Percentiles rank a stretch among this genome's conserved stretches.
These are phyloP conservation scores for Puccinia polysora DNA, from an alignment of 1,284 basidiomycete species.

Conservation along the genomic window DNA sequence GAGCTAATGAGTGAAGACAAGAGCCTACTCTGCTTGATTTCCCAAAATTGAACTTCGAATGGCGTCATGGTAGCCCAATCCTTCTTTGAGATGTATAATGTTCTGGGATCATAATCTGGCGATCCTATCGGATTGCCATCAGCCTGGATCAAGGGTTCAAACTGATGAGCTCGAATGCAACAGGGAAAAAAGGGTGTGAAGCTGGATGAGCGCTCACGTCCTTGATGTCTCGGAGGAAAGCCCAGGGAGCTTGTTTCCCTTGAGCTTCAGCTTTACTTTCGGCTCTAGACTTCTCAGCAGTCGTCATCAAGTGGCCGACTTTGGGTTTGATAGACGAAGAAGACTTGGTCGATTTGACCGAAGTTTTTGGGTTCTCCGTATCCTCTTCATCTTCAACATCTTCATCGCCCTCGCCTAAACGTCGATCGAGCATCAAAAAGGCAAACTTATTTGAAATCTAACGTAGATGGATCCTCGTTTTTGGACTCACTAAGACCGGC, in stretches of 20 bases:
- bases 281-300: slow-evolving; percentile 13
- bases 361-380: neutral
- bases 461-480: neutral
- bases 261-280: slow-evolving; percentile 1
- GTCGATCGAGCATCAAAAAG: neutral
- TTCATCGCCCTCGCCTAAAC: slow-evolving; percentile 5
- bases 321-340: neutral
- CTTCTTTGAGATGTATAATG: slow-evolving; percentile 71
- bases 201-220: slow-evolving; percentile 16
- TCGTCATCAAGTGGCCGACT: neutral
- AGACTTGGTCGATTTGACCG: slow-evolving; percentile 12
- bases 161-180: neutral
- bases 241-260: slow-evolving; percentile 41
- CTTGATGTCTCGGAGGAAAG: slow-evolving; percentile 37
- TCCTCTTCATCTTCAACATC: slow-evolving; percentile 27
- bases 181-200: neutral
- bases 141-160: too few relatives aligned
- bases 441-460: neutral
- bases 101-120: slow-evolving; percentile 87
- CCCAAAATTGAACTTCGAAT: slow-evolving; percentile 43
- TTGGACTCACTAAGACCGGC: slow-evolving; percentile 21
- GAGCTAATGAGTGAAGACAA: neutral
- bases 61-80: slow-evolving; percentile 69
- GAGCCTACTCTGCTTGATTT: slow-evolving; percentile 42
- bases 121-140: slow-evolving; percentile 73